Percentiles rank a stretch among this genome's conserved stretches.
Conservation (phyloP, 768 basidiomycete genomes). For the Jaapia argillacea region DNA sequence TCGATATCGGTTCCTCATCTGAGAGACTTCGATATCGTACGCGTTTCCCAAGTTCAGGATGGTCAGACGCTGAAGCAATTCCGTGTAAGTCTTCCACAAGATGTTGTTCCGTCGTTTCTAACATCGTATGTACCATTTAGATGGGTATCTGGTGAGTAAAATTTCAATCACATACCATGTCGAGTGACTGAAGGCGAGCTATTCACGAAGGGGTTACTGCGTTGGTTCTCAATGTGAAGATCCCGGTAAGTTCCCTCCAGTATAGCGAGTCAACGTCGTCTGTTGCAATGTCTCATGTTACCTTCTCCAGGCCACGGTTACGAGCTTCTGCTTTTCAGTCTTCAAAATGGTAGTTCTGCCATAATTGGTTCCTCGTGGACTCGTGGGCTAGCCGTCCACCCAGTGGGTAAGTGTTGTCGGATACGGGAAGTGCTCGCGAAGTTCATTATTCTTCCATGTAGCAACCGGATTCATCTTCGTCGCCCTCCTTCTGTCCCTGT, state of each 20-base stretch:
- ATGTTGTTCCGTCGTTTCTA: slow-evolving; percentile 39
- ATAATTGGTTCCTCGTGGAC: slow-evolving; percentile 55
- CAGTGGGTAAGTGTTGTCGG: slow-evolving; percentile 67
- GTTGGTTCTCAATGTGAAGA: slow-evolving; percentile 31
- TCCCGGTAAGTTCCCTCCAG: slow-evolving; percentile 35
- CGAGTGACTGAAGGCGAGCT: too few species aligned
- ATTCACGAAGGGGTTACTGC: slow-evolving; percentile 70
- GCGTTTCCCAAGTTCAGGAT: slow-evolving; percentile 42
- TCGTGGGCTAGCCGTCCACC: slow-evolving; percentile 63
- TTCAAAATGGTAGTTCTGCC: slow-evolving; percentile 25
- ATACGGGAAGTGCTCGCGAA: too few species aligned
- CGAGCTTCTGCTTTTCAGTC: slow-evolving; percentile 28
- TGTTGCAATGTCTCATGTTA: too few species aligned
- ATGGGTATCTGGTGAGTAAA: neutral
- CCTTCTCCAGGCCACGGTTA: slow-evolving; percentile 47
- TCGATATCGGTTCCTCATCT: slow-evolving; percentile 67
- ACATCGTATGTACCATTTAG: slow-evolving; percentile 39
- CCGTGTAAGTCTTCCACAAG: slow-evolving; percentile 36
- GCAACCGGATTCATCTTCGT: slow-evolving; percentile 48
- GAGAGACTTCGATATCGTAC: slow-evolving; percentile 54
- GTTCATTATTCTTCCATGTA: too few species aligned
- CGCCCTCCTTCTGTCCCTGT: slow-evolving; percentile 54
- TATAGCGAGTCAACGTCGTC: slow-evolving; percentile 24
- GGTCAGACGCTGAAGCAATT: slow-evolving; percentile 31
- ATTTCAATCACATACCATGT: too few species aligned